phyloP scores from a whole-genome alignment of 805 yeast genomes.

The Candida nanaspora region DNA sequence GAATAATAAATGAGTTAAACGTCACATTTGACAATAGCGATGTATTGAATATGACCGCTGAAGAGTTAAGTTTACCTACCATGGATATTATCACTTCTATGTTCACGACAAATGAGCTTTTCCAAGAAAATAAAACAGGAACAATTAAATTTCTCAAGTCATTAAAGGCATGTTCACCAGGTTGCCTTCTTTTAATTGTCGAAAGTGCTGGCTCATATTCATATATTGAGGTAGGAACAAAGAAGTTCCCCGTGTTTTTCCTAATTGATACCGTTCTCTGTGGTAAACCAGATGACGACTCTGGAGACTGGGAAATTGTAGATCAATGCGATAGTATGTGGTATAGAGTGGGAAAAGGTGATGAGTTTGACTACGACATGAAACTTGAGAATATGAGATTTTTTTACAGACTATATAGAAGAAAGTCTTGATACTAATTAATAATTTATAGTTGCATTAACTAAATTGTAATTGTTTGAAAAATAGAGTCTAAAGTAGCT shows the following conservation, averaged over 20 bases:
- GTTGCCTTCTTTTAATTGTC: slow-evolving; percentile 57
- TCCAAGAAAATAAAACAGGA: slow-evolving; percentile 56
- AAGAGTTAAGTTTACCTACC: slow-evolving; percentile 15
- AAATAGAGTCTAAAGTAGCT: too few relatives aligned
- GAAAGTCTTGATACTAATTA: slow-evolving; percentile 11
- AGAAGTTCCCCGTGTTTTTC: slow-evolving; percentile 76
- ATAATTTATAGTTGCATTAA: not conserved
- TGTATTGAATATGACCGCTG: slow-evolving; percentile 24
- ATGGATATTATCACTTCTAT: slow-evolving; percentile 58
- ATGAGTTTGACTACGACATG: slow-evolving; percentile 49
- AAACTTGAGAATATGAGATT: slow-evolving; percentile 85
- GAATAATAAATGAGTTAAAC: slow-evolving; percentile 5
- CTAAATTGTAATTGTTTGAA: not conserved
- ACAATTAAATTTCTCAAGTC: slow-evolving; percentile 54
- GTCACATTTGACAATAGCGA: slow-evolving; percentile 29
- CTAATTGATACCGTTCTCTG: slow-evolving; percentile 65
- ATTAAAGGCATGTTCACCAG: slow-evolving; percentile 47
- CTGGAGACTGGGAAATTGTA: slow-evolving; percentile 61
- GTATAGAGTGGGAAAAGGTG: slow-evolving; percentile 51
- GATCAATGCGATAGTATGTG: slow-evolving; percentile 70
- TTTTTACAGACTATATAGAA: slow-evolving; percentile 67
- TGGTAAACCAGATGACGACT: slow-evolving; percentile 36
- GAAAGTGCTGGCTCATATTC: slow-evolving; percentile 92
- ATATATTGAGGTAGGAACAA: slow-evolving; percentile 67
- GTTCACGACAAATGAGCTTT: slow-evolving; percentile 85